Conservation (phyloP, 139 green algal species). For the Eudorina sp. region DNA sequence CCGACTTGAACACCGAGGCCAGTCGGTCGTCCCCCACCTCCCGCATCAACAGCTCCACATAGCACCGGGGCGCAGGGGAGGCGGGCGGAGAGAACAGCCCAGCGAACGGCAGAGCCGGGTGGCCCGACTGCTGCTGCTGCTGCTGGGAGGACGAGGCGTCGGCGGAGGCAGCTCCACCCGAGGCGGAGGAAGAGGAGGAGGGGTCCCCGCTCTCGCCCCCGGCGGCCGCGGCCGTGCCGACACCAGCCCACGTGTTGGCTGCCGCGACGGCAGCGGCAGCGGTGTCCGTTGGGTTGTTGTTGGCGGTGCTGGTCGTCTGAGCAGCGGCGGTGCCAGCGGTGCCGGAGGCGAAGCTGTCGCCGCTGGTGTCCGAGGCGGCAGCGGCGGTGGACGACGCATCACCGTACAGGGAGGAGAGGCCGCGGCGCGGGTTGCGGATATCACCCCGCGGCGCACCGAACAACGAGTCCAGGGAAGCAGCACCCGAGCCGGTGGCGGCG, state of each 20-base stretch:
- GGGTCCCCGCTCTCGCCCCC: background rate
- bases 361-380: too few relatives aligned
- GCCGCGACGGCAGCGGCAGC: background rate
- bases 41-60: slow-evolving; percentile 65
- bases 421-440: too few relatives aligned
- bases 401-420: too few relatives aligned
- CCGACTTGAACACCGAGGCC: slow-evolving; percentile 77
- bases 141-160: too few relatives aligned
- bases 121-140: too few relatives aligned
- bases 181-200: background rate
- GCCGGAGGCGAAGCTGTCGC: too few relatives aligned
- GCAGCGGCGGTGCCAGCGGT: too few relatives aligned
- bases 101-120: background rate
- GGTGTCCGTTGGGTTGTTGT: background rate
- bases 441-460: too few relatives aligned
- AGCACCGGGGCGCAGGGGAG: slow-evolving; percentile 57
- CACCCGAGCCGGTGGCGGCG: too few relatives aligned
- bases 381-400: too few relatives aligned
- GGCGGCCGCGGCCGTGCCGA: background rate
- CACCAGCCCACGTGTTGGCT: background rate
- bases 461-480: too few relatives aligned
- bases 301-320: background rate
- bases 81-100: background rate
- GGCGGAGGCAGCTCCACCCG: too few relatives aligned
- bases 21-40: slow-evolving; percentile 34